Percentiles rank a stretch among this genome's conserved stretches.
Evolutionary conservation across 2,329 filamentous ascomycete genomes (phyloP).

Genomic region (Metarhizium sp.): DNA sequence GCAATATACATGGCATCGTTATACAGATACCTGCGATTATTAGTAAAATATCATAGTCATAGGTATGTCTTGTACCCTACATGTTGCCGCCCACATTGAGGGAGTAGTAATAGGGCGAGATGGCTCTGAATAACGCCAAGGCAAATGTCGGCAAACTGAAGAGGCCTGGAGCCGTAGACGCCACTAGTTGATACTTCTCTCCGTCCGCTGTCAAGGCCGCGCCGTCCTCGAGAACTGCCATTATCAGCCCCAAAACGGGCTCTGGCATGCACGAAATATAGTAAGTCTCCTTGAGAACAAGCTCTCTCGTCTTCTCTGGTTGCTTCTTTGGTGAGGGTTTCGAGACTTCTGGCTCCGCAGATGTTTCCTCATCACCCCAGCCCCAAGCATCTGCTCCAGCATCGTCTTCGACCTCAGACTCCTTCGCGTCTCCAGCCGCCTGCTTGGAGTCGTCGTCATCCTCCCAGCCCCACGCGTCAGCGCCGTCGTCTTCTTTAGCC

Average conservation of each 20-base stretch:
- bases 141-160: conserved; percentile 64
- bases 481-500: conserved; percentile 30
- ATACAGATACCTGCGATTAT: conserved; percentile 46
- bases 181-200: conserved; percentile 47
- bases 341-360: conserved; percentile 14
- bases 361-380: conserved; percentile 63
- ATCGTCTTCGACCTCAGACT: conserved; percentile 27
- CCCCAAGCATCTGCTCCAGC: conserved; percentile 66
- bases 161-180: conserved; percentile 57
- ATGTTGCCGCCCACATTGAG: conserved; percentile 54
- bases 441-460: conserved; percentile 40
- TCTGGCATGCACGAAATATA: conserved; percentile 82
- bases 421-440: conserved; percentile 8
- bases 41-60: neutral
- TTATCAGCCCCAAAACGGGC: conserved; percentile 60
- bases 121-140: conserved; percentile 70
- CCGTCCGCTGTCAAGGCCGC: conserved; percentile 47
- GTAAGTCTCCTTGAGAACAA: conserved; percentile 78
- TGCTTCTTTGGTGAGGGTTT: conserved; percentile 8
- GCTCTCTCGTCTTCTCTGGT: conserved; percentile 42
- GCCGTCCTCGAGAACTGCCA: conserved; percentile 49
- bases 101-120: conserved; percentile 66
- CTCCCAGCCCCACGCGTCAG: conserved; percentile 79
- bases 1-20: conserved; percentile 58
- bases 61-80: conserved; percentile 29